A percentile compares a stretch with the other conserved stretches of the same genome.
phyloP scores from a whole-genome alignment of 331 rosid species.

The Phaseolus coccineus region DNA sequence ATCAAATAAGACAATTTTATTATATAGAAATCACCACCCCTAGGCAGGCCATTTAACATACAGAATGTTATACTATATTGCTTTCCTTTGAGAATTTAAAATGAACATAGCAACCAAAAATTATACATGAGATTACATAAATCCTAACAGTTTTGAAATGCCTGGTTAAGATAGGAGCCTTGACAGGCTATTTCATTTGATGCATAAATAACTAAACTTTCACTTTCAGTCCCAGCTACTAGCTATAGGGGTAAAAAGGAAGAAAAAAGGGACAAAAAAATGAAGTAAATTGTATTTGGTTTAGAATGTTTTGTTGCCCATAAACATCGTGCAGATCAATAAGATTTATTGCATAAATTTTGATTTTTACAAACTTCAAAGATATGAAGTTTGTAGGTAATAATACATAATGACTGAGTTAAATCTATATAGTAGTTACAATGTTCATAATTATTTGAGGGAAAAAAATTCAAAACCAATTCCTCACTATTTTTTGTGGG shows the following conservation, averaged over 20 bases:
- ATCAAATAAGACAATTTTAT: not conserved
- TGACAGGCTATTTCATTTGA: not conserved
- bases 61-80: not conserved
- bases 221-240: not conserved
- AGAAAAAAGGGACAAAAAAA: not conserved
- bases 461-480: not conserved
- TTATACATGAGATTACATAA: not conserved
- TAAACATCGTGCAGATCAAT: not conserved
- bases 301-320: conserved; percentile 24
- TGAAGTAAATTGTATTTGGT: not conserved
- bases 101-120: conserved; percentile 1
- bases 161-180: not conserved
- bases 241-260: not conserved
- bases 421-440: conserved; percentile 2
- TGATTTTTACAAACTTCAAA: conserved; percentile 2
- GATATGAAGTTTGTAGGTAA: not conserved
- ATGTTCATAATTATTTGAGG: not conserved
- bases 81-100: not conserved
- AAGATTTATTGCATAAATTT: not conserved
- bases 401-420: not conserved
- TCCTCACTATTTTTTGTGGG: not conserved
- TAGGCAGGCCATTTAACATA: not conserved
- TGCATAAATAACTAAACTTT: not conserved
- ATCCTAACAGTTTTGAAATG: not conserved
- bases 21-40: not conserved